A percentile compares a stretch with the other conserved stretches of the same genome.
phyloP scores from a whole-genome alignment of 768 basidiomycete species.

The Multifurca ochricompacta region DNA sequence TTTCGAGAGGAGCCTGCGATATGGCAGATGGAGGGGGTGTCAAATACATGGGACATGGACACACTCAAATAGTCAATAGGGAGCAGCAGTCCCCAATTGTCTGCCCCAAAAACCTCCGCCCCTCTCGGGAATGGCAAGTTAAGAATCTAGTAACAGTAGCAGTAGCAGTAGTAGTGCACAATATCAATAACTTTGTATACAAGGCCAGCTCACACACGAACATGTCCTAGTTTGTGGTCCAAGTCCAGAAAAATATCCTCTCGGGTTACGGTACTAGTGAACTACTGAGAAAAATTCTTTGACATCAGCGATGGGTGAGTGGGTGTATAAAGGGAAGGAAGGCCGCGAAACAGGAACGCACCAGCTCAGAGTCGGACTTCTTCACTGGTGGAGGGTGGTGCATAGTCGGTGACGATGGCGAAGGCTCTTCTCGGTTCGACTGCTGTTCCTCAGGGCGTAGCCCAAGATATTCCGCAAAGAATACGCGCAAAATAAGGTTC shows the following conservation, averaged over 20 bases:
- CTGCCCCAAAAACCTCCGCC: too few species aligned
- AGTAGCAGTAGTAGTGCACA: too few species aligned
- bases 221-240: not conserved
- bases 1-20: too few species aligned
- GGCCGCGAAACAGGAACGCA: not conserved
- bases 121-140: too few species aligned
- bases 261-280: not conserved
- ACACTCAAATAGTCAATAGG: too few species aligned
- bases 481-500: conserved; percentile 82
- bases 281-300: conserved; percentile 1
- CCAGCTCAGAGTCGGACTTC: conserved; percentile 14
- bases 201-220: not conserved
- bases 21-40: too few species aligned
- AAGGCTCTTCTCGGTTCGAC: conserved; percentile 1
- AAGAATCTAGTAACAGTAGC: too few species aligned
- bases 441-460: conserved; percentile 47
- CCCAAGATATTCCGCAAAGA: conserved; percentile 84
- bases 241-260: not conserved
- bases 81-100: too few species aligned
- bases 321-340: not conserved
- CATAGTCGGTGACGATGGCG: conserved; percentile 2
- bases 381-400: conserved; percentile 1
- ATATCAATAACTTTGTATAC: not conserved
- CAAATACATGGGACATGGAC: too few species aligned
- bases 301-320: not conserved